Evolutionary conservation across 2,329 filamentous ascomycete species (phyloP), one percentile per base, ranked within the genome.

Genomic region (Hirsutella rhossiliensis): DNA sequence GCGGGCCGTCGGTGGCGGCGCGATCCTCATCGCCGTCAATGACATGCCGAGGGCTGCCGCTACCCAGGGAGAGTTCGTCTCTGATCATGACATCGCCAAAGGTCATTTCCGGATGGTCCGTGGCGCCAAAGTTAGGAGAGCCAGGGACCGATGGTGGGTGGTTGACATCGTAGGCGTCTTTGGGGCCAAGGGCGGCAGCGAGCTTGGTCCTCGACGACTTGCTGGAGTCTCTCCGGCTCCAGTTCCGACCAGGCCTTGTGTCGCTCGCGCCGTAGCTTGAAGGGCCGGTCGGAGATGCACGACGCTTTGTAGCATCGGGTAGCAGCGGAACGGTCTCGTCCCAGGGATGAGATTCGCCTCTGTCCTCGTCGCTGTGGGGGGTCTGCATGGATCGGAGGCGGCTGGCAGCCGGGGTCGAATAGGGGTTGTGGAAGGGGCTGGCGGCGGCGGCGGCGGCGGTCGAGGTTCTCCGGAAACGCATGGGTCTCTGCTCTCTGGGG

Each of bases 11-110:
- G 4, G 52, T 44, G 8, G 61, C 60, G 7, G 62, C 62, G 12
- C 54, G 46, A 8, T 55, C 54, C n/a, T 56, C 54, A n/a, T 64
- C 60, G 19, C 57, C 55, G 11, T 51, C 50, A 12, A 54, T 48
- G 19, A 52, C 53, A n/a, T 49, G 56, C 9, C 55, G 51, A 9
- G 60, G 58, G 37, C 58, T 59, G 29, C 52, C 55, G 34, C 52
- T 53, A 11, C 32, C 32, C 49, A 66, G 59, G 19, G 68, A 64
- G 34, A 84, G 64, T 42, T 86, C 78, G 49, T 83, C 78, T 9
- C 80, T 71, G 44, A 87, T 75, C 75, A 88, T 81, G 50, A 82
- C 71, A 63, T 83, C 79, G n/a, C 76, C 76, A 53, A 81, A 79
- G 48, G 67, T 75, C 61, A 82, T 68, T 31, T 76, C 71, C 45